Evolutionary conservation across 345 rosid genomes (phyloP).

Genomic region (Geranium rotundifolium): DNA sequence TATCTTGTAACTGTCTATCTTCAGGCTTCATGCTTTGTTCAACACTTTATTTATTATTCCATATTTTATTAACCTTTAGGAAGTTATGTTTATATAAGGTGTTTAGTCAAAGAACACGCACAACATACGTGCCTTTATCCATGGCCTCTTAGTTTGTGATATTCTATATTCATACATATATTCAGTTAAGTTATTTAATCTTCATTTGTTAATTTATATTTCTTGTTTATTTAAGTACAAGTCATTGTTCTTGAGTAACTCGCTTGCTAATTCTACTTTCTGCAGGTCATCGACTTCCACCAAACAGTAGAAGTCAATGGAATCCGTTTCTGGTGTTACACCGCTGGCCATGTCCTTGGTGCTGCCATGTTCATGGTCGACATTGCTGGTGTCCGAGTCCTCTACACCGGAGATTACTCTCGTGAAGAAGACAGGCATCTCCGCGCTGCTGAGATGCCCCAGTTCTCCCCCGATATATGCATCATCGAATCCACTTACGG

Average conservation of each 20-base stretch:
- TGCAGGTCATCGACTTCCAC: conserved; percentile 82
- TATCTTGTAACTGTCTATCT: background rate
- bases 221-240: too few relatives aligned
- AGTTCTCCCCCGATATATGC: conserved; percentile 93
- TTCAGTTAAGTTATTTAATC: too few relatives aligned
- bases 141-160: too few relatives aligned
- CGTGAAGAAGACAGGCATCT: conserved; percentile 95
- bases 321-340: conserved; percentile 92
- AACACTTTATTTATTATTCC: too few relatives aligned
- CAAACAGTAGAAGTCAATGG: conserved; percentile 87
- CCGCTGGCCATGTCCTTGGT: conserved; percentile 98
- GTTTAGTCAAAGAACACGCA: too few relatives aligned
- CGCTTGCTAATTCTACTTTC: background rate
- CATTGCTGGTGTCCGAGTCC: conserved; percentile 82
- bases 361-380: conserved; percentile 99
- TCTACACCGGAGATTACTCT: conserved; percentile 92
- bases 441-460: conserved; percentile 90
- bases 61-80: too few relatives aligned
- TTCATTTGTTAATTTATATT: too few relatives aligned
- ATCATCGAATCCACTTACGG: conserved; percentile 92
- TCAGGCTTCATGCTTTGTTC: background rate
- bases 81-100: too few relatives aligned
- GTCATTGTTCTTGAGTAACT: too few relatives aligned
- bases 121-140: too few relatives aligned
- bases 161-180: too few relatives aligned